phyloP scores from a whole-genome alignment of 768 basidiomycete genomes.

The Suillus paluster region DNA sequence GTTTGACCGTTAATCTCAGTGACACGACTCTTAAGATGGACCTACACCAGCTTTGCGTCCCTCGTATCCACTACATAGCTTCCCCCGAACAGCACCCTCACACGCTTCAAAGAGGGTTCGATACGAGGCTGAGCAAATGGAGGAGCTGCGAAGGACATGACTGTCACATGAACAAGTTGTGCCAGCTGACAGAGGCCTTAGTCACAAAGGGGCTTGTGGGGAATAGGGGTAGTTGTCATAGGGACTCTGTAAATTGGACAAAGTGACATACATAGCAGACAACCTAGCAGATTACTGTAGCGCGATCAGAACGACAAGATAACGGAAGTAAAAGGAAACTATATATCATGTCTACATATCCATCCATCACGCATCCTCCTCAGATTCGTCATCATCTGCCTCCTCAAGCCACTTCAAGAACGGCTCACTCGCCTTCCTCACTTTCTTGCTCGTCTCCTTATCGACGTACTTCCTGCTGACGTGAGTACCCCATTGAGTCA shows the following conservation, averaged over 20 bases:
- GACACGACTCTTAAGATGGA: slow-evolving; percentile 12
- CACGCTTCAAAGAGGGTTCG: slow-evolving; percentile 52
- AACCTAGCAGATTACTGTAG: not conserved
- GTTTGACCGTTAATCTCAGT: slow-evolving; percentile 3
- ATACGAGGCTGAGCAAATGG: slow-evolving; percentile 49
- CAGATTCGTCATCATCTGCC: slow-evolving; percentile 76
- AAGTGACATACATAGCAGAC: no score
- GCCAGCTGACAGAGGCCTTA: not conserved
- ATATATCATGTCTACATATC: not conserved
- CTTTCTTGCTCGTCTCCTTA: slow-evolving; percentile 93
- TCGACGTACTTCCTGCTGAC: slow-evolving; percentile 97
- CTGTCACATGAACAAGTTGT: not conserved
- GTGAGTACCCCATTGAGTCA: slow-evolving; percentile 93
- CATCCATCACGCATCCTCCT: slow-evolving; percentile 38
- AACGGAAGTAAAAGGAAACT: not conserved
- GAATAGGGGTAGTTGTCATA: no score
- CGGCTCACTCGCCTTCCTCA: slow-evolving; percentile 93
- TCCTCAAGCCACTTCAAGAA: slow-evolving; percentile 96
- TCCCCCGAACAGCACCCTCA: slow-evolving; percentile 58
- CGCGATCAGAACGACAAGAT: not conserved
- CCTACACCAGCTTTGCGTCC: slow-evolving; percentile 65
- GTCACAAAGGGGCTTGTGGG: not conserved
- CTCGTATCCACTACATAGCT: slow-evolving; percentile 57
- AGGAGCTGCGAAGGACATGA: slow-evolving; percentile 27
- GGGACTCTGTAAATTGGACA: no score